These are phyloP conservation scores for Chlamydomonas applanata DNA, from an alignment of 139 green algal genomes.

Conservation along the genomic window DNA sequence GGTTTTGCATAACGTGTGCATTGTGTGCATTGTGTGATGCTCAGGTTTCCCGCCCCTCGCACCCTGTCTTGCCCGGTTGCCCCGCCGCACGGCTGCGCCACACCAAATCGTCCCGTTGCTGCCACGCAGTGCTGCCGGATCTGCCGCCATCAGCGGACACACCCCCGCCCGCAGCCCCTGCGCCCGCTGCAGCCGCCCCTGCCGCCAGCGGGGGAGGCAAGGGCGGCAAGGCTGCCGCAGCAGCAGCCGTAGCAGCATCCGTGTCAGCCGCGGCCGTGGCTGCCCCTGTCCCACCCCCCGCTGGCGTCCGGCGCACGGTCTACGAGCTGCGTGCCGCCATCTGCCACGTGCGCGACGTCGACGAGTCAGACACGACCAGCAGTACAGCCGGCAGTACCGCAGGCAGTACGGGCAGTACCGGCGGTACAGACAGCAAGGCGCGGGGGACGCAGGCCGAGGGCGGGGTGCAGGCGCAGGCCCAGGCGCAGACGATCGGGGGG, in stretches of 20 bases:
- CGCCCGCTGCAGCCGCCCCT: too few species aligned
- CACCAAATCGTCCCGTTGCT: too few species aligned
- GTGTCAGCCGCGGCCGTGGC: neutral
- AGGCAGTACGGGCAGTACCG: too few species aligned
- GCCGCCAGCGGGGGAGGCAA: neutral
- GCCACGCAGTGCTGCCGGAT: neutral
- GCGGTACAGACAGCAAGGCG: too few species aligned
- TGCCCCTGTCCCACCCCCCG: neutral
- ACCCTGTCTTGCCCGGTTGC: too few species aligned
- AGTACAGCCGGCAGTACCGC: neutral
- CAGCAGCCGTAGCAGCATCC: neutral
- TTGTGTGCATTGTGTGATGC: too few species aligned
- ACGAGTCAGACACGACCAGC: slow-evolving; percentile 38
- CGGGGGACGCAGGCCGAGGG: too few species aligned
- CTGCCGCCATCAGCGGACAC: neutral
- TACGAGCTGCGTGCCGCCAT: slow-evolving; percentile 80
- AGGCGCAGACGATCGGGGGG: neutral
- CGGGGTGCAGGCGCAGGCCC: neutral
- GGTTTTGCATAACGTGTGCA: too few species aligned
- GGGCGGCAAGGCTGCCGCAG: neutral
- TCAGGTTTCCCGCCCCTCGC: too few species aligned
- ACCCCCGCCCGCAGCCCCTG: too few species aligned
- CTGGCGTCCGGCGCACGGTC: slow-evolving; percentile 10
- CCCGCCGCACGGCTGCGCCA: too few species aligned
- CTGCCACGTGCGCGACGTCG: slow-evolving; percentile 61